phyloP scores from a whole-genome alignment of 169 alveolate species.

The Amoebophrya sp. region DNA sequence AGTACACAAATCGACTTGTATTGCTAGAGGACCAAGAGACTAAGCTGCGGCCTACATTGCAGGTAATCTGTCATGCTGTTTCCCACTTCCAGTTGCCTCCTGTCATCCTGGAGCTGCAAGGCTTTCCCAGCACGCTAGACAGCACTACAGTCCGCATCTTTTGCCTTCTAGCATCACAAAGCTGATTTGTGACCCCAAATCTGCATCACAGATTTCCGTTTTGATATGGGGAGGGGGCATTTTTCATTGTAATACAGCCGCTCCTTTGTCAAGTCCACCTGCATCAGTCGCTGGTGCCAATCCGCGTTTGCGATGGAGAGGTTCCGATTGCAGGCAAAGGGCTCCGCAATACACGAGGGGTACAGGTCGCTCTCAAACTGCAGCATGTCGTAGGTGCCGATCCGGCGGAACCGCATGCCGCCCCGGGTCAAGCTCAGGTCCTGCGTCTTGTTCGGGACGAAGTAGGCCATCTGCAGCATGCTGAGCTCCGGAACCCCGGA shows the following conservation, averaged over 20 bases:
- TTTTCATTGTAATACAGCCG: background rate
- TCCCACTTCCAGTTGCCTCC: too few species aligned
- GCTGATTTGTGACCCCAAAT: too few species aligned
- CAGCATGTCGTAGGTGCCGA: background rate
- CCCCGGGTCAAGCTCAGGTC: background rate
- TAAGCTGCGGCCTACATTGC: too few species aligned
- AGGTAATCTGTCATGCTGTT: too few species aligned
- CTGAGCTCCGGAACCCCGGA: background rate
- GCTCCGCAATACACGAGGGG: background rate
- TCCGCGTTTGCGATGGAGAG: background rate
- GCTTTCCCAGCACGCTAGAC: too few species aligned
- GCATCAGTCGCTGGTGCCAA: background rate
- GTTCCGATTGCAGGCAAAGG: background rate
- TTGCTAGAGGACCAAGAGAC: too few species aligned
- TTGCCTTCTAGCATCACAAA: too few species aligned
- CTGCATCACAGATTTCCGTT: too few species aligned
- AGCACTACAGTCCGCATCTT: too few species aligned
- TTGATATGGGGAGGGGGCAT: too few species aligned
- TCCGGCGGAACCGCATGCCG: background rate
- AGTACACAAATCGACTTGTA: too few species aligned
- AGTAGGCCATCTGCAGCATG: background rate
- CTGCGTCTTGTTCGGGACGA: background rate
- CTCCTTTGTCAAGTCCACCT: background rate
- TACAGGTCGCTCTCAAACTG: slow-evolving; percentile 4
- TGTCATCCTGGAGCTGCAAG: too few species aligned